Percentiles rank a stretch among this genome's conserved stretches.
Conservation (phyloP, 2,329 filamentous ascomycete genomes). For the Emmonsiellopsis sp. region DNA sequence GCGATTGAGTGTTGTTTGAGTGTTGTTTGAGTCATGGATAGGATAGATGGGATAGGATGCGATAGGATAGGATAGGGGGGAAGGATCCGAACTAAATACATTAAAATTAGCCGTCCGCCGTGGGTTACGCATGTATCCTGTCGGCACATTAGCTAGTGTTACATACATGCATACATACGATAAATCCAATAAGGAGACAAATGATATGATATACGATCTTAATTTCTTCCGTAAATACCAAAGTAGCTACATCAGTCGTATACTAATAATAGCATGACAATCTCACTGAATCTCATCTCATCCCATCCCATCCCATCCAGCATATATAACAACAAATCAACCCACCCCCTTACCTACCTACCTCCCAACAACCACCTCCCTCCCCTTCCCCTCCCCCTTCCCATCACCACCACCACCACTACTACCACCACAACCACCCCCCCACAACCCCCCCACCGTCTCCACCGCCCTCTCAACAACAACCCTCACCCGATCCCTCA, state of each 20-base stretch:
- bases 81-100: no score
- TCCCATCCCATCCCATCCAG: not conserved
- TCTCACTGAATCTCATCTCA: not conserved
- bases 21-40: not conserved
- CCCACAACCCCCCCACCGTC: conserved; percentile 65
- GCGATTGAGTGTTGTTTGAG: not conserved
- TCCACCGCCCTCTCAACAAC: conserved; percentile 87
- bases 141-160: no score
- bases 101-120: no score
- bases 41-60: not conserved
- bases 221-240: no score
- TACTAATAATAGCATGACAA: not conserved
- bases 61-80: no score
- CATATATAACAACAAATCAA: not conserved
- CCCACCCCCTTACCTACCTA: not conserved
- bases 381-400: not conserved
- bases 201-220: no score
- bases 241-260: no score
- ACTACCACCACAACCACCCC: not conserved
- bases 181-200: not conserved
- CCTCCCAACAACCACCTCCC: not conserved
- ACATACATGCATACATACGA: no score
- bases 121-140: no score
- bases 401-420: not conserved
- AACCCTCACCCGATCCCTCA: conserved; percentile 75